phyloP scores from a whole-genome alignment of 371 early-diverging fungal genomes.

The Mucor mucedo region DNA sequence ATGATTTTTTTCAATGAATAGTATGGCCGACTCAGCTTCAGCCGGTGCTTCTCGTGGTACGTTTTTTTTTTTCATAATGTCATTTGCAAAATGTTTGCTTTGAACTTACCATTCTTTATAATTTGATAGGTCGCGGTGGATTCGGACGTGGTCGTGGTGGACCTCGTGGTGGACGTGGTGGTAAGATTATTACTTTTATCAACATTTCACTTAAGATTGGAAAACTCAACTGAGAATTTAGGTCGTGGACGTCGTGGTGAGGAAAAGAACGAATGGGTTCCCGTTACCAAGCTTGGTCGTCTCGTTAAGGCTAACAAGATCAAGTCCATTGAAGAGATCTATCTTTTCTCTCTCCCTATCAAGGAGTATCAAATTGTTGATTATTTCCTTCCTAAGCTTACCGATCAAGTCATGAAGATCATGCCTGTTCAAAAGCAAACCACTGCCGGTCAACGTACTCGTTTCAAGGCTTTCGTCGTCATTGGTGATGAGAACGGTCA shows the following conservation, averaged over 20 bases:
- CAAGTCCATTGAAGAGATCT: conserved; percentile 95
- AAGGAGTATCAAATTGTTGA: conserved; percentile 99
- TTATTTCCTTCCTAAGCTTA: conserved; percentile 94
- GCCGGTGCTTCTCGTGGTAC: conserved; percentile 75
- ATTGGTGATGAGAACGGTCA: conserved; percentile 98
- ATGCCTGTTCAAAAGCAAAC: conserved; percentile 99
- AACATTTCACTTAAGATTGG: neutral
- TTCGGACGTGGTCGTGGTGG: conserved; percentile 85
- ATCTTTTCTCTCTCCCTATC: conserved; percentile 97
- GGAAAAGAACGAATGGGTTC: conserved; percentile 91
- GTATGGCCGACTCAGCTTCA: conserved; percentile 80
- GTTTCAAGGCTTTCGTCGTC: conserved; percentile 99
- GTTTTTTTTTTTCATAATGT: conserved; percentile 8
- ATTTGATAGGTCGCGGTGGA: conserved; percentile 70
- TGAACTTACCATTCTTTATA: neutral
- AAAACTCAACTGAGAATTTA: conserved; percentile 18
- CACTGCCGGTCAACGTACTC: conserved; percentile 99
- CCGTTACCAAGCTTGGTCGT: conserved; percentile 98
- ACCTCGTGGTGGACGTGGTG: conserved; percentile 52
- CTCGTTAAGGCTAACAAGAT: conserved; percentile 94
- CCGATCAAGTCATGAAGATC: conserved; percentile 99
- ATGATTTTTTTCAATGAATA: conserved; percentile 12
- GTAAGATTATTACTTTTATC: conserved; percentile 46
- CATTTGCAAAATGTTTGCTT: neutral
- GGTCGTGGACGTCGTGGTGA: conserved; percentile 86